These are phyloP conservation scores for Beta macrorhiza DNA, from an alignment of 179 eudicot species.

Conservation along the genomic window DNA sequence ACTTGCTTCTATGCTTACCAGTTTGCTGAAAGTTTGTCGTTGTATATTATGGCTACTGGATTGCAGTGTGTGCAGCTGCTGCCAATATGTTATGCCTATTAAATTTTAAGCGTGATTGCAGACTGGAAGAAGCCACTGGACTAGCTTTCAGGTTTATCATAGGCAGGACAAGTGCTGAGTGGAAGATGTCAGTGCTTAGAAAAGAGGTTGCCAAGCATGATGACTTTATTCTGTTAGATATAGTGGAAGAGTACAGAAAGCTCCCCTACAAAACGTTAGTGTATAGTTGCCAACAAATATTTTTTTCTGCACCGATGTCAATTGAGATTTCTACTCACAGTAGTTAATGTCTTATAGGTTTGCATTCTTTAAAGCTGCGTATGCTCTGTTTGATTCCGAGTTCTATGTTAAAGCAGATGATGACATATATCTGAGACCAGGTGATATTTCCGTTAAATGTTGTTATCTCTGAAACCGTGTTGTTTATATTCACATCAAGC, in stretches of 20 bases:
- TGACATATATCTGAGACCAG: slow-evolving; percentile 89
- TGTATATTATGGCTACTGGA: not conserved
- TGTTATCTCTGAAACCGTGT: not conserved
- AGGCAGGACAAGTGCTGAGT: slow-evolving; percentile 66
- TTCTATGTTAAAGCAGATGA: slow-evolving; percentile 95
- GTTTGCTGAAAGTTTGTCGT: not conserved
- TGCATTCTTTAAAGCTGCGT: slow-evolving; percentile 90
- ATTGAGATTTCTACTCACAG: slow-evolving; percentile 21
- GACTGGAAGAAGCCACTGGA: slow-evolving; percentile 93
- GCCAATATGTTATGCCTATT: slow-evolving; percentile 14
- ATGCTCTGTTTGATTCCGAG: slow-evolving; percentile 76
- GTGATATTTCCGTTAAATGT: slow-evolving; percentile 32
- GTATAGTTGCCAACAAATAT: slow-evolving; percentile 22
- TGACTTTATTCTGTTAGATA: slow-evolving; percentile 81
- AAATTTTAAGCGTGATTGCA: slow-evolving; percentile 38
- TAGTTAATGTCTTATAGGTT: slow-evolving; percentile 47
- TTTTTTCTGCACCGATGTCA: slow-evolving; percentile 10
- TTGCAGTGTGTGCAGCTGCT: slow-evolving; percentile 14
- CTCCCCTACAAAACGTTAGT: slow-evolving; percentile 99
- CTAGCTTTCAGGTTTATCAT: slow-evolving; percentile 84
- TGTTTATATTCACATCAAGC: not conserved
- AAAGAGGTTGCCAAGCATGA: slow-evolving; percentile 73
- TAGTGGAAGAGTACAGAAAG: slow-evolving; percentile 90
- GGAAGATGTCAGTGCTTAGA: slow-evolving; percentile 73
- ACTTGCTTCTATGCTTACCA: not conserved